Conservation (phyloP, 2,329 filamentous ascomycete genomes). For the Fusarium penzigii region DNA sequence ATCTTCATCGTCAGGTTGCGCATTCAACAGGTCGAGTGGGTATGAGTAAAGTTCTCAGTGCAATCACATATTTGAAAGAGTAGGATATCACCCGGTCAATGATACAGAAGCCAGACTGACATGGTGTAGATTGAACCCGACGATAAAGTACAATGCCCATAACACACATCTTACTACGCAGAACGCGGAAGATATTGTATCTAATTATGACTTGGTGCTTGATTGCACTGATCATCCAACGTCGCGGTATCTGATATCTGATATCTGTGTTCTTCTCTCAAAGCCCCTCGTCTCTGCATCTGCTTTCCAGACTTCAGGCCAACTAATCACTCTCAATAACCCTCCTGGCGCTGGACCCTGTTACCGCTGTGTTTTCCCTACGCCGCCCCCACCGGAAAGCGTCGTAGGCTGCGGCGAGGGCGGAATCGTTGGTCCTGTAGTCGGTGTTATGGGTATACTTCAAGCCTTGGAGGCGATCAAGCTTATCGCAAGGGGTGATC, state of each 20-base stretch:
- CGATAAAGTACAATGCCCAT: slow-evolving; percentile 65
- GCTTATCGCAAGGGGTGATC: slow-evolving; percentile 57
- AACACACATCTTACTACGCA: slow-evolving; percentile 64
- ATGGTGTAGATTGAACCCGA: slow-evolving; percentile 66
- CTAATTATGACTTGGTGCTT: slow-evolving; percentile 77
- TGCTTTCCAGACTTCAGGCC: slow-evolving; percentile 84
- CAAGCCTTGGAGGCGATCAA: slow-evolving; percentile 91
- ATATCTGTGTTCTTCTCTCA: slow-evolving; percentile 76
- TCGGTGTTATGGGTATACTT: slow-evolving; percentile 88
- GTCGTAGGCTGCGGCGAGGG: slow-evolving; percentile 89
- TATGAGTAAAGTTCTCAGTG: slow-evolving; percentile 79
- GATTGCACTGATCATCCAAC: slow-evolving; percentile 96
- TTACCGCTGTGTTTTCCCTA: slow-evolving; percentile 91
- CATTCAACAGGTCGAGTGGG: slow-evolving; percentile 73
- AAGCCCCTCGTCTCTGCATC: slow-evolving; percentile 88
- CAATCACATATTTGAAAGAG: slow-evolving; percentile 59
- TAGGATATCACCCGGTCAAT: slow-evolving; percentile 32
- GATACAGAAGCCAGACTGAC: background rate
- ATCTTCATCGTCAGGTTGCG: slow-evolving; percentile 88
- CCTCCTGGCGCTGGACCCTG: slow-evolving; percentile 79
- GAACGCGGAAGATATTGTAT: slow-evolving; percentile 67
- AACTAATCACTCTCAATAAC: slow-evolving; percentile 85
- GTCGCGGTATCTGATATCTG: slow-evolving; percentile 89
- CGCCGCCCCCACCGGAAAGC: slow-evolving; percentile 78
- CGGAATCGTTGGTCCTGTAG: slow-evolving; percentile 88